Conservation (phyloP, 2,329 filamentous ascomycete species). For the Scedosporium apiospermum region DNA sequence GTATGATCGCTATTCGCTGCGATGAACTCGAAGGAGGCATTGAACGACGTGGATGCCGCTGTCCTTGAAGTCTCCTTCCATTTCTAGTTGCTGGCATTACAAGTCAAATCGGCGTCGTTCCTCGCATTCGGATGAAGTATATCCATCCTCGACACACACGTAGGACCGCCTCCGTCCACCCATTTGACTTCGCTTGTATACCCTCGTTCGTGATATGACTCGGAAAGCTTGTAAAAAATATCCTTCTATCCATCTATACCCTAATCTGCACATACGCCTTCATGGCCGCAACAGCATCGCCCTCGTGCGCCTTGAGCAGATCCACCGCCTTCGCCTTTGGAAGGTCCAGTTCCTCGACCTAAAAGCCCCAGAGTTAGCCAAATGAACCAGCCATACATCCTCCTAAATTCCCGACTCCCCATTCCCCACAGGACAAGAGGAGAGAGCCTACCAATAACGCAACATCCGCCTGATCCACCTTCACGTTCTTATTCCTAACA, state of each 20-base stretch:
- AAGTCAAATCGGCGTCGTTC: too few species aligned
- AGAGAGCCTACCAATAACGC: slow-evolving; percentile 47
- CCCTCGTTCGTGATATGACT: too few species aligned
- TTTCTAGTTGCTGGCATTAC: too few species aligned
- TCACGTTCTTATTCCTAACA: slow-evolving; percentile 49
- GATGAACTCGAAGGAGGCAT: too few species aligned
- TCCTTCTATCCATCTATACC: background rate
- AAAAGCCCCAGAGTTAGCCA: background rate
- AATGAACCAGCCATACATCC: background rate
- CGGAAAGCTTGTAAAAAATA: too few species aligned
- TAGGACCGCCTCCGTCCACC: too few species aligned
- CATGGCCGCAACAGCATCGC: slow-evolving; percentile 59
- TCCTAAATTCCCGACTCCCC: background rate
- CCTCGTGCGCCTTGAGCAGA: slow-evolving; percentile 61
- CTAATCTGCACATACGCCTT: slow-evolving; percentile 34
- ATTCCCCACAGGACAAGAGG: background rate
- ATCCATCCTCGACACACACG: too few species aligned
- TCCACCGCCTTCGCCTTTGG: slow-evolving; percentile 65
- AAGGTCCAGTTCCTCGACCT: slow-evolving; percentile 65
- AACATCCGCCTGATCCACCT: slow-evolving; percentile 66
- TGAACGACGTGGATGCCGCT: too few species aligned
- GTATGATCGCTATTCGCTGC: too few species aligned
- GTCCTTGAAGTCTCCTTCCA: too few species aligned
- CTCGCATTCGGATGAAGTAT: too few species aligned
- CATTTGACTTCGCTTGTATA: too few species aligned